phyloP scores from a whole-genome alignment of 495 filamentous ascomycete genomes.

The Lophiotrema nucula region DNA sequence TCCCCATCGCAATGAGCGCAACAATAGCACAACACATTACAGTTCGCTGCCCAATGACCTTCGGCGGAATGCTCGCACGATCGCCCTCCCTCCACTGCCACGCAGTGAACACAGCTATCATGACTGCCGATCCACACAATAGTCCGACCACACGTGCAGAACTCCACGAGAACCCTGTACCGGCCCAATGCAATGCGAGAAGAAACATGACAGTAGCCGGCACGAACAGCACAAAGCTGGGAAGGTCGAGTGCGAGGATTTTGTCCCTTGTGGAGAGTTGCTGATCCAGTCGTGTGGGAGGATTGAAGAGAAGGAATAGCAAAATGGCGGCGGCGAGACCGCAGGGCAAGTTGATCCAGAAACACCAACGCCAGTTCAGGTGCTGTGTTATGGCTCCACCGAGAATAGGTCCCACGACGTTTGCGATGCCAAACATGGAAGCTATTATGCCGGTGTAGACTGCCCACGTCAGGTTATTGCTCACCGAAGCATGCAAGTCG shows the following conservation, averaged over 20 bases:
- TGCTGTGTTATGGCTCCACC: slow-evolving; percentile 42
- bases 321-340: slow-evolving; percentile 59
- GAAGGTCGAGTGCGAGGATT: slow-evolving; percentile 52
- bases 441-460: slow-evolving; percentile 67
- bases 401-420: slow-evolving; percentile 41
- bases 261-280: slow-evolving; percentile 41
- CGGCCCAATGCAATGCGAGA: slow-evolving; percentile 65
- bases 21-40: slow-evolving; percentile 47
- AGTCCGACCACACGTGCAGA: slow-evolving; percentile 38
- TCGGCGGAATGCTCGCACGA: slow-evolving; percentile 50
- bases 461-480: too few species aligned
- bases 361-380: slow-evolving; percentile 73
- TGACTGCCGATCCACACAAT: slow-evolving; percentile 48
- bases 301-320: slow-evolving; percentile 47
- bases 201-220: slow-evolving; percentile 54
- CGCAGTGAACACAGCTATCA: slow-evolving; percentile 50
- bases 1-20: not conserved
- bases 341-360: slow-evolving; percentile 52
- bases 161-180: slow-evolving; percentile 53
- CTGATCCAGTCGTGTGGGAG: not conserved
- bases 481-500: too few species aligned
- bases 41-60: slow-evolving; percentile 23
- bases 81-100: slow-evolving; percentile 46
- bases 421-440: slow-evolving; percentile 74
- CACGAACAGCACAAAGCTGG: slow-evolving; percentile 52